Conservation (phyloP, 192 early-diverging fungal genomes). For the Spizellomyces punctatus region DNA sequence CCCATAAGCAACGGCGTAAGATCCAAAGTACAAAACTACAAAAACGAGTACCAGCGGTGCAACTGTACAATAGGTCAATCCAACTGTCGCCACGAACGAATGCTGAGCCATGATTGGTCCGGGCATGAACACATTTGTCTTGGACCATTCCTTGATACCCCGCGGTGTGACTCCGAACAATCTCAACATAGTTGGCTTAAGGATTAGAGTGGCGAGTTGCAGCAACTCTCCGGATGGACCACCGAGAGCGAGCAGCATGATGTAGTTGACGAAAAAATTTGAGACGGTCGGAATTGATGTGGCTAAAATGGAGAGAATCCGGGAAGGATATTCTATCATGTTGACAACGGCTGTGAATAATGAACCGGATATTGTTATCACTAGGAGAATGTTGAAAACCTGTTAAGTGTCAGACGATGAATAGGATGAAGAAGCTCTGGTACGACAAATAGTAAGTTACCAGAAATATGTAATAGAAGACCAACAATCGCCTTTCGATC, state of each 20-base stretch:
- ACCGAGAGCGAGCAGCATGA: conserved; percentile 72
- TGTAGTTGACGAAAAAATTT: conserved; percentile 84
- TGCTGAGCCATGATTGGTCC: conserved; percentile 37
- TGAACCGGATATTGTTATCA: conserved; percentile 73
- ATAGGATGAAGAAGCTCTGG: not conserved
- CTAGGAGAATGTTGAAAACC: conserved; percentile 78
- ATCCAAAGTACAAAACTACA: conserved; percentile 69
- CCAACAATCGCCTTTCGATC: conserved; percentile 64
- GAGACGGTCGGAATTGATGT: conserved; percentile 71
- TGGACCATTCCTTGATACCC: conserved; percentile 54
- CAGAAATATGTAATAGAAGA: conserved; percentile 79
- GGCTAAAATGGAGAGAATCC: conserved; percentile 54
- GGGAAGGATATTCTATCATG: conserved; percentile 58
- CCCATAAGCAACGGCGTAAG: conserved; percentile 74
- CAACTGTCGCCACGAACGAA: conserved; percentile 49
- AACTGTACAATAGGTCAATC: conserved; percentile 76
- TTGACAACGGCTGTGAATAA: conserved; percentile 52
- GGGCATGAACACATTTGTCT: conserved; percentile 40
- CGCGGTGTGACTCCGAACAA: conserved; percentile 78
- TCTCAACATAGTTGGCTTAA: conserved; percentile 57
- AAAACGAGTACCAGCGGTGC: conserved; percentile 83
- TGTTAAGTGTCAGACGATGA: conserved; percentile 17
- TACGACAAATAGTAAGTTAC: conserved; percentile 35
- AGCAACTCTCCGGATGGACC: conserved; percentile 68
- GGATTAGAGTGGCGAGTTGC: conserved; percentile 67